Evolutionary conservation across 805 yeast species (phyloP).

Genomic region (Dipodascus geniculatus): DNA sequence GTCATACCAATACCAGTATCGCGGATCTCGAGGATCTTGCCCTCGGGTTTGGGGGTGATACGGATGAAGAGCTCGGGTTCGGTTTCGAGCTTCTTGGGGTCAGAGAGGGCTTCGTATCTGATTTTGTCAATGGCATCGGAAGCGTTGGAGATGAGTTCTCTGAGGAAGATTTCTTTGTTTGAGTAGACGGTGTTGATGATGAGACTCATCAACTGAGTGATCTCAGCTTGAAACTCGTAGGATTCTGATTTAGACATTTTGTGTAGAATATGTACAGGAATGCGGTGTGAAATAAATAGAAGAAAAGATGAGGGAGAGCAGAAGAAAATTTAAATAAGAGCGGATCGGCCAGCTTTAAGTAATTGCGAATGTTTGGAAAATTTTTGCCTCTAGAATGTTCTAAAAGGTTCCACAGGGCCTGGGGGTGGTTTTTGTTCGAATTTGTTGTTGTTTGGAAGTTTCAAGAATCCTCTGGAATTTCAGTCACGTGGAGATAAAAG

Average conservation of each 20-base stretch:
- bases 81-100: constrained; percentile 81
- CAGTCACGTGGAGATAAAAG: not conserved
- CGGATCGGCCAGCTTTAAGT: not conserved
- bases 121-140: constrained; percentile 98
- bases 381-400: not conserved
- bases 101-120: constrained; percentile 91
- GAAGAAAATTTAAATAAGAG: not conserved
- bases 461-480: not conserved
- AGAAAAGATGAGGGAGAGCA: not conserved
- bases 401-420: not conserved
- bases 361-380: not conserved
- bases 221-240: constrained; percentile 97
- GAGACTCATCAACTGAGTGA: constrained; percentile 99
- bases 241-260: constrained; percentile 31
- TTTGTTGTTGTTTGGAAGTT: not conserved
- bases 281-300: not conserved
- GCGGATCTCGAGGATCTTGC: constrained; percentile 89
- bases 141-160: constrained; percentile 98
- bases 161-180: constrained; percentile 96
- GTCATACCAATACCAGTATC: constrained; percentile 99
- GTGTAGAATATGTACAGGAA: not conserved
- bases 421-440: not conserved
- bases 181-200: constrained; percentile 99
- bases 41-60: constrained; percentile 93
- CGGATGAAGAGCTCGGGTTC: constrained; percentile 97